phyloP scores from a whole-genome alignment of 1,284 basidiomycete genomes.

The Pulchroboletus neoregius region DNA sequence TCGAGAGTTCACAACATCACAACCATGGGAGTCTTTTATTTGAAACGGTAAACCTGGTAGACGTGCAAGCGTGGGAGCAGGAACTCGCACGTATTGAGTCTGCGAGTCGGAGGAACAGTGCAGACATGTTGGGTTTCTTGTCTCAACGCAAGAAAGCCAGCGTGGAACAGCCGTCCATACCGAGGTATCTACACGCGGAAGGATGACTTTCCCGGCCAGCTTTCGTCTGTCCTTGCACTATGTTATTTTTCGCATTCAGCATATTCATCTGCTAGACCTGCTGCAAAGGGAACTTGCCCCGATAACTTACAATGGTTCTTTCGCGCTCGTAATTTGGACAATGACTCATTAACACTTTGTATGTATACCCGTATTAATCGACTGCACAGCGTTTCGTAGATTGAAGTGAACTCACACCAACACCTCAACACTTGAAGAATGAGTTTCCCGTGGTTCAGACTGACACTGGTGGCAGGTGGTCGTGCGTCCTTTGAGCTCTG shows the following conservation, averaged over 20 bases:
- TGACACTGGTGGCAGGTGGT: slow-evolving; percentile 43
- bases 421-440: slow-evolving; percentile 12
- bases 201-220: slow-evolving; percentile 17
- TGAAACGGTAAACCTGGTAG: slow-evolving; percentile 32
- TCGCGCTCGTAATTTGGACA: slow-evolving; percentile 15
- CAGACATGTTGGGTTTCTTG: slow-evolving; percentile 54
- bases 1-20: slow-evolving; percentile 24
- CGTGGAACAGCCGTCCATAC: slow-evolving; percentile 24
- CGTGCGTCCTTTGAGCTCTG: slow-evolving; percentile 38
- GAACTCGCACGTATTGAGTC: slow-evolving; percentile 69
- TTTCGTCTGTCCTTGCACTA: slow-evolving; percentile 4
- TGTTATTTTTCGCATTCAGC: slow-evolving; percentile 7
- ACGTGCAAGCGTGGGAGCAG: slow-evolving; percentile 70
- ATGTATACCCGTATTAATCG: slow-evolving; percentile 14
- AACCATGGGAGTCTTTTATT: slow-evolving; percentile 18
- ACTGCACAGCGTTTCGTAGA: slow-evolving; percentile 13
- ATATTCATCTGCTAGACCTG: slow-evolving; percentile 12
- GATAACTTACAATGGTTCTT: slow-evolving; percentile 7
- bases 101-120: slow-evolving; percentile 55
- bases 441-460: slow-evolving; percentile 52
- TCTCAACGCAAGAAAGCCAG: slow-evolving; percentile 43
- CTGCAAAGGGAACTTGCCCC: slow-evolving; percentile 3
- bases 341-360: slow-evolving; percentile 3
- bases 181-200: slow-evolving; percentile 28
- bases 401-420: not conserved